Evolutionary conservation across 2,329 filamentous ascomycete genomes (phyloP).

Genomic region (Trichophyton mentagrophytes): DNA sequence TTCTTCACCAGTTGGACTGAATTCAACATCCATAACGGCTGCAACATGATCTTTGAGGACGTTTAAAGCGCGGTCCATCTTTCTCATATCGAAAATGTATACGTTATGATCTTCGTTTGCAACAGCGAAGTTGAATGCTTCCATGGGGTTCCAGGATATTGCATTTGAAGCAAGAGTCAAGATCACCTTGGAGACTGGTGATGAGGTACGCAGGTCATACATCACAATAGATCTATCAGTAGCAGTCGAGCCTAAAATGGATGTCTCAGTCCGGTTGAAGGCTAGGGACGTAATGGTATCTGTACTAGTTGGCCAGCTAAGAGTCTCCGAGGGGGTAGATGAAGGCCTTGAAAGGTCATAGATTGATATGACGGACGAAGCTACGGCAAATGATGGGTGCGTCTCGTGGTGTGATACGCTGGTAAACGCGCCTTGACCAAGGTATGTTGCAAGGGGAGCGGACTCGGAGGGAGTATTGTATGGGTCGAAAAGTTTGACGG

Average conservation of each 20-base stretch:
- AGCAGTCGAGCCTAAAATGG: conserved; percentile 71
- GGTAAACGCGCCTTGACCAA: conserved; percentile 72
- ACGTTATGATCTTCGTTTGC: conserved; percentile 92
- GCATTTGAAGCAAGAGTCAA: conserved; percentile 74
- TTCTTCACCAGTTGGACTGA: conserved; percentile 86
- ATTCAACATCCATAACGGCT: conserved; percentile 94
- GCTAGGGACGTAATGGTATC: conserved; percentile 82
- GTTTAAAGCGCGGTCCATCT: conserved; percentile 75
- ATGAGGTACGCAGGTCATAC: conserved; percentile 81
- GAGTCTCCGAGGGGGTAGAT: conserved; percentile 61
- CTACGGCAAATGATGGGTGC: conserved; percentile 62
- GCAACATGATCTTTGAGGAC: conserved; percentile 80
- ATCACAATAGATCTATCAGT: conserved; percentile 78
- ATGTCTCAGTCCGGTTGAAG: conserved; percentile 92
- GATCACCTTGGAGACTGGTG: conserved; percentile 66
- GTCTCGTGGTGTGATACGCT: conserved; percentile 71
- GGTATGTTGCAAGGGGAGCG: conserved; percentile 69
- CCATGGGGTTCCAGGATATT: conserved; percentile 90
- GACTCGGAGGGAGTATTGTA: conserved; percentile 58
- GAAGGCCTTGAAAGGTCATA: conserved; percentile 77
- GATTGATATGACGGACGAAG: conserved; percentile 66
- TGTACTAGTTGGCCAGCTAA: conserved; percentile 75
- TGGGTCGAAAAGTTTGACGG: conserved; percentile 84
- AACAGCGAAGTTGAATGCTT: conserved; percentile 86
- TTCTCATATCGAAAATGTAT: conserved; percentile 88